These are phyloP conservation scores for Paralagenidium karlingii DNA, from an alignment of 352 stramenopile genomes.

Conservation along the genomic window DNA sequence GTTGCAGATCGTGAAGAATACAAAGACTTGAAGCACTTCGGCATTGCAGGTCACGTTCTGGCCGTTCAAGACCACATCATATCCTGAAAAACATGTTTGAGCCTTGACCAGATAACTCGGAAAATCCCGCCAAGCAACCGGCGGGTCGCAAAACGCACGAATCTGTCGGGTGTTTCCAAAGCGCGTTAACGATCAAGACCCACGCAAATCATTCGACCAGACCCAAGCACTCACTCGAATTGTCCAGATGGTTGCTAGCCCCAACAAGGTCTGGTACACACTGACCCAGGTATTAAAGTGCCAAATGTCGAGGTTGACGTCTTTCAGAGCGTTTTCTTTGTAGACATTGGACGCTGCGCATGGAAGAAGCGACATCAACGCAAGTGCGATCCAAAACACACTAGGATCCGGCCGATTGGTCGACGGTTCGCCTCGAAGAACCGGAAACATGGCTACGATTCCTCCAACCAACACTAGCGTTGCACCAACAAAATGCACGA, in stretches of 20 bases:
- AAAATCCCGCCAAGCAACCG: conserved; percentile 1
- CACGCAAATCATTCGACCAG: background rate
- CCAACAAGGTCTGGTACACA: conserved; percentile 6
- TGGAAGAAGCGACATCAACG: conserved; percentile 1
- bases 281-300: conserved; percentile 8
- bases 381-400: conserved; percentile 5
- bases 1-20: conserved; percentile 6
- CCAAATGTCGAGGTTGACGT: conserved; percentile 9
- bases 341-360: conserved; percentile 6
- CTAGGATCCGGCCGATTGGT: background rate
- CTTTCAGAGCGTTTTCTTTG: conserved; percentile 11
- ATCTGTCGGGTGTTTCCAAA: conserved; percentile 2
- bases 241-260: conserved; percentile 4
- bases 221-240: conserved; percentile 1
- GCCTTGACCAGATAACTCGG: background rate
- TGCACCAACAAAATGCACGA: conserved; percentile 5
- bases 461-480: conserved; percentile 8
- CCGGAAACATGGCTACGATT: conserved; percentile 6
- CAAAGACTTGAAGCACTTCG: conserved; percentile 1
- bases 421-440: background rate
- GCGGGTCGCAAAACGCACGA: conserved; percentile 4
- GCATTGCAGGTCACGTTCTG: background rate
- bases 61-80: conserved; percentile 1
- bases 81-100: conserved; percentile 4
- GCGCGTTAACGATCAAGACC: background rate